Evolutionary conservation across 2,329 filamentous ascomycete species (phyloP), one percentile per base, ranked within the genome.

Genomic region (Colletotrichum cordylinicola): DNA sequence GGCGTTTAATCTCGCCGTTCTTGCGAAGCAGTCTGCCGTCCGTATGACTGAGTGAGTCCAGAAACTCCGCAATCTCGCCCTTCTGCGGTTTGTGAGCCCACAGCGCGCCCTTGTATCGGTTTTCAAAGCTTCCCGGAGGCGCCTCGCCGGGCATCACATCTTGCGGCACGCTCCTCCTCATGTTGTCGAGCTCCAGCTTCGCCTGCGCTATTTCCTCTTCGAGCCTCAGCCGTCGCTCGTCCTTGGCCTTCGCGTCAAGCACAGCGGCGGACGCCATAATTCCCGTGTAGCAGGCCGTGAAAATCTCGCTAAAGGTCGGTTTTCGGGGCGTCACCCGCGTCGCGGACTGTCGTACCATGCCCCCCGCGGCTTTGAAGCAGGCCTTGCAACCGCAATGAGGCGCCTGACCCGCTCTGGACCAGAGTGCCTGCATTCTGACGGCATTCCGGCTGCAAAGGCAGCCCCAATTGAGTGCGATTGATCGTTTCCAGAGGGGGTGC

Each of bases 241-340:
- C 87, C 81, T 95, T 94, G 35, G 85, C 82, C 33, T 87, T 86
- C 8, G 90, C 90, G 82, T 95, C 94, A 35, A 90, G 85, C 4
- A 93, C 85, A 13, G 92, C 89, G 3, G 92, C 93, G 3, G 91
- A 90, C 7, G 91, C 93, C 80, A 94, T 90, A 70, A 93, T 89
- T 39, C 92, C 91, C 31, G 93, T 93, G 80, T 94, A 95, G 82
- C 90, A 90, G 52, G 93, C 90, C 29, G 93, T 94, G 81, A 93
- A 88, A 75, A 92, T 78, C 84, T 92, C 86, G 83, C 88, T 84
- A 80, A 87, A 83, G 55, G 86, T 87, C 58, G 88, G 83, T 78
- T 88, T 89, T 70, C 89, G 88, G 79, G 87, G 88, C 67, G 87
- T 82, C 37, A 87, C 84, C 27, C 87, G 85, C 55, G 88, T 88